Conservation (phyloP, 1,139 yeast genomes). For the Taphrina deformans region DNA sequence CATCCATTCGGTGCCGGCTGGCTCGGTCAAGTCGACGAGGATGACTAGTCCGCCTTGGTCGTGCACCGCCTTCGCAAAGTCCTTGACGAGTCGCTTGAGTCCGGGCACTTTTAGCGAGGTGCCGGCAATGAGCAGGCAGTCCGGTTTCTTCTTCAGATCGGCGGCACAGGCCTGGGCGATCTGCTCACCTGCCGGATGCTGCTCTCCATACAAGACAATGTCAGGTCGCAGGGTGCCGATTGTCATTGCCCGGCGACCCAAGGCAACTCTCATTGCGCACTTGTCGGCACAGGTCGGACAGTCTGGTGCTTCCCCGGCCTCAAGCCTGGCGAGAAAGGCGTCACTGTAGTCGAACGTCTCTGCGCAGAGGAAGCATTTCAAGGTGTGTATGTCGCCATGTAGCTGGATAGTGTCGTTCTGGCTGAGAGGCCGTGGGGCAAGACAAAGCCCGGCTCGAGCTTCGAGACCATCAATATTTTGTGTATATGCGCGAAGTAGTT, state of each 20-base stretch:
- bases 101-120: constrained; percentile 76
- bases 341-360: constrained; percentile 62
- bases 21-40: constrained; percentile 59
- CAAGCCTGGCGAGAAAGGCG: constrained; percentile 51
- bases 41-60: constrained; percentile 61
- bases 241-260: constrained; percentile 63
- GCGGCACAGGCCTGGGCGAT: constrained; percentile 60
- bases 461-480: constrained; percentile 77
- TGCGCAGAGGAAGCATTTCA: constrained; percentile 72
- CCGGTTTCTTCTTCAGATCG: constrained; percentile 61
- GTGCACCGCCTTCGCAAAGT: constrained; percentile 60
- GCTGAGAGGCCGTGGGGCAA: constrained; percentile 28
- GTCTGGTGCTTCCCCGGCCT: constrained; percentile 61
- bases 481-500: constrained; percentile 77
- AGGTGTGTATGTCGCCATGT: constrained; percentile 80
- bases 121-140: constrained; percentile 68
- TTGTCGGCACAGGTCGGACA: constrained; percentile 58
- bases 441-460: constrained; percentile 45
- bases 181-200: constrained; percentile 69
- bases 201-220: constrained; percentile 74
- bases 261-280: constrained; percentile 51
- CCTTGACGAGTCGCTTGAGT: constrained; percentile 63
- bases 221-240: constrained; percentile 71
- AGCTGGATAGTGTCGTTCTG: constrained; percentile 44
- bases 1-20: constrained; percentile 55